A percentile compares a stretch with the other conserved stretches of the same genome.
Conservation (phyloP, 306 rosid genomes). For the Prunus mira region DNA sequence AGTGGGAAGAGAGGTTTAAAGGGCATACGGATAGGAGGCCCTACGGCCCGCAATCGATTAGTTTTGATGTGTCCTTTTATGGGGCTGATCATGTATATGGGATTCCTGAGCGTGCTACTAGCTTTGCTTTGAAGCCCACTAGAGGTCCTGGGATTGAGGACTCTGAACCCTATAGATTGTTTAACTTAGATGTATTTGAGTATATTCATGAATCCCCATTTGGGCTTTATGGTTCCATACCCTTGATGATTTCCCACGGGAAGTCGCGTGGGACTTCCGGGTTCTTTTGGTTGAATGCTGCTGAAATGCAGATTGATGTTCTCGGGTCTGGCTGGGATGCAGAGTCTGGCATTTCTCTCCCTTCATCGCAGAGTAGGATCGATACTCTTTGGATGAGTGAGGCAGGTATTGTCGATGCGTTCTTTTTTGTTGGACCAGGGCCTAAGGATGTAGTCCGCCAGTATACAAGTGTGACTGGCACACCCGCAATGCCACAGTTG, state of each 20-base stretch:
- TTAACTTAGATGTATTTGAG: constrained; percentile 88
- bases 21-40: constrained; percentile 76
- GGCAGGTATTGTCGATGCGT: constrained; percentile 81
- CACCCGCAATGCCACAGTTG: constrained; percentile 74
- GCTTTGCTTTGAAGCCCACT: constrained; percentile 71
- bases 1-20: constrained; percentile 76
- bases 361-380: constrained; percentile 58
- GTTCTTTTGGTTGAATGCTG: constrained; percentile 92
- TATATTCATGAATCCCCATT: constrained; percentile 79
- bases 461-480: constrained; percentile 76
- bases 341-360: constrained; percentile 56
- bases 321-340: constrained; percentile 86
- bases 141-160: constrained; percentile 78
- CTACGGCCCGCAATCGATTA: constrained; percentile 85
- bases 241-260: constrained; percentile 93
- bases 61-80: constrained; percentile 82
- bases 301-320: constrained; percentile 98
- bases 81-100: constrained; percentile 85
- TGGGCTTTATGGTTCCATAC: constrained; percentile 86
- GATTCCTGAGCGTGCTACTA: constrained; percentile 82
- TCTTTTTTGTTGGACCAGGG: constrained; percentile 76
- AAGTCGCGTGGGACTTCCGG: constrained; percentile 64
- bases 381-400: constrained; percentile 97
- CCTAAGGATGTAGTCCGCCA: constrained; percentile 86
- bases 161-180: constrained; percentile 86